phyloP scores from a whole-genome alignment of 1,139 yeast species.

The Taphrina betulina region DNA sequence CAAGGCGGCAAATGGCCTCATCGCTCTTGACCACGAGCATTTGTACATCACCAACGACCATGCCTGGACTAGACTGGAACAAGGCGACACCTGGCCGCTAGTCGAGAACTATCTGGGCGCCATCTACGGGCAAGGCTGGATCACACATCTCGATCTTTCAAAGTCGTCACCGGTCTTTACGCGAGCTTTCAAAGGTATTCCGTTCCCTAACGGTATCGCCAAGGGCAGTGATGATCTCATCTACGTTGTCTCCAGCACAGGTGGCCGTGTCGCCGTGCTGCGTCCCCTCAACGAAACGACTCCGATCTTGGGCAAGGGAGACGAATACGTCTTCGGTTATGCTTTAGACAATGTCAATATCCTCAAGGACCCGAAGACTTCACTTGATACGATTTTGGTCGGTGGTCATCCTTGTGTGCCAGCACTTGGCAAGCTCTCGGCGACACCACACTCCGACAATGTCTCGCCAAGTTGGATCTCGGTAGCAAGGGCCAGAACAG shows the following conservation, averaged over 20 bases:
- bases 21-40: conserved; percentile 13
- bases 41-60: conserved; percentile 27
- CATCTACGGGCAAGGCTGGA: conserved; percentile 18
- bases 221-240: not conserved
- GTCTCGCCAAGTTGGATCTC: conserved; percentile 22
- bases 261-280: conserved; percentile 13
- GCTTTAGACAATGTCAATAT: conserved; percentile 16
- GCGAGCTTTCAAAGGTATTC: conserved; percentile 4
- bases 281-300: conserved; percentile 10
- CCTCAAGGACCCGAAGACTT: no score
- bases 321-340: conserved; percentile 10
- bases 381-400: conserved; percentile 2
- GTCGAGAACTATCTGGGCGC: conserved; percentile 9
- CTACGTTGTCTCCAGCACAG: conserved; percentile 20
- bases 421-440: conserved; percentile 3
- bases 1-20: conserved; percentile 18
- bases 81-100: conserved; percentile 3
- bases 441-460: conserved; percentile 6
- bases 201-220: conserved; percentile 21
- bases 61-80: conserved; percentile 18
- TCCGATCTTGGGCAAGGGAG: not conserved
- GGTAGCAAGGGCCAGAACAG: not conserved
- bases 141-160: conserved; percentile 10
- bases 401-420: conserved; percentile 17
- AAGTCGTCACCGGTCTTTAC: not conserved